Evolutionary conservation across 202 grass and related monocot genomes (phyloP).

Genomic region (Carex arenaria): DNA sequence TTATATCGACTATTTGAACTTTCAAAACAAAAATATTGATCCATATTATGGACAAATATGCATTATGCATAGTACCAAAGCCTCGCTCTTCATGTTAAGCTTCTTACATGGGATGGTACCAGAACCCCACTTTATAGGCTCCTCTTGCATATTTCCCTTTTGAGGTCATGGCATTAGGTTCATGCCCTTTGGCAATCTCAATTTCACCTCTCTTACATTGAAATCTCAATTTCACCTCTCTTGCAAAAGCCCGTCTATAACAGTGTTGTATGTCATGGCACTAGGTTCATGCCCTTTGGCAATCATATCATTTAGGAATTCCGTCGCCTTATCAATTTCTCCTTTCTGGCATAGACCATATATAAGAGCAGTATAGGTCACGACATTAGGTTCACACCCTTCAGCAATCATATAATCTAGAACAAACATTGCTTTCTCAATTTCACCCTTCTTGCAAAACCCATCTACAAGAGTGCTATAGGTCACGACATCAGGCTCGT

Average conservation of each 20-base stretch:
- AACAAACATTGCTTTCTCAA: background rate
- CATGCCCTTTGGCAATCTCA: background rate
- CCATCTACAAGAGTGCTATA: background rate
- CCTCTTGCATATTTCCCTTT: too few relatives aligned
- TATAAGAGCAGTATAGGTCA: background rate
- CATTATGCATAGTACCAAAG: too few relatives aligned
- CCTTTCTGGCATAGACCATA: background rate
- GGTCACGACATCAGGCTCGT: background rate
- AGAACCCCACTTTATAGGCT: too few relatives aligned
- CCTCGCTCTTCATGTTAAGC: too few relatives aligned
- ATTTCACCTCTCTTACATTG: background rate
- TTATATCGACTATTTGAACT: too few relatives aligned
- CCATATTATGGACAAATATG: too few relatives aligned
- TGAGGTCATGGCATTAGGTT: background rate
- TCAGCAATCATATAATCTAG: background rate
- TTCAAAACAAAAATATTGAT: too few relatives aligned
- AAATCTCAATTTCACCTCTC: background rate
- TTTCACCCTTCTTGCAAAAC: background rate
- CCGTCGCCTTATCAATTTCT: background rate
- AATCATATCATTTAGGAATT: background rate
- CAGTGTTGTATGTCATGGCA: background rate
- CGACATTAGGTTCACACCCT: background rate
- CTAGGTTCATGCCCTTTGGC: background rate
- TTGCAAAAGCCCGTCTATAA: background rate
- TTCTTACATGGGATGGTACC: too few relatives aligned